Percentiles rank a stretch among this genome's conserved stretches.
phyloP scores from a whole-genome alignment of 306 rosid genomes.

The Trichosanthes truncata region DNA sequence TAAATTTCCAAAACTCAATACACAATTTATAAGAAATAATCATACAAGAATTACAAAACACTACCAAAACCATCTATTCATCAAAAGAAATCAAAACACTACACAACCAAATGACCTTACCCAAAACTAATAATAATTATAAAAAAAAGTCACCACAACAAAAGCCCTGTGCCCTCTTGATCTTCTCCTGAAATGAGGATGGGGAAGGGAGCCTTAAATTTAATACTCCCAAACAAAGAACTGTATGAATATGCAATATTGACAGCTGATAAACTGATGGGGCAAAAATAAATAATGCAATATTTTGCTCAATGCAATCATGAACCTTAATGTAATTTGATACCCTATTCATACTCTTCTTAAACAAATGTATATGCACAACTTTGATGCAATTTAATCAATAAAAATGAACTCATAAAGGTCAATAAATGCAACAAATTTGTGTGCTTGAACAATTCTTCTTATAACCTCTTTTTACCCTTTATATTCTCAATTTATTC shows the following conservation, averaged over 20 bases:
- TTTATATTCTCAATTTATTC: constrained; percentile 1
- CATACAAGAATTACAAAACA: neutral
- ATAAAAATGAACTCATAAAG: neutral
- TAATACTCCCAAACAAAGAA: neutral
- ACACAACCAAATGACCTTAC: too few species aligned
- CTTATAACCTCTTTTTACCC: neutral
- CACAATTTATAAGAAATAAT: neutral
- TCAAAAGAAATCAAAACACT: neutral
- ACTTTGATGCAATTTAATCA: constrained; percentile 3
- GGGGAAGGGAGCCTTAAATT: neutral
- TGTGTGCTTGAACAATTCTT: neutral
- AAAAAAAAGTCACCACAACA: neutral
- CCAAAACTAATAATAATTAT: neutral
- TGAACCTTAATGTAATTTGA: neutral
- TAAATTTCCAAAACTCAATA: neutral
- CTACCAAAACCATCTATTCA: neutral
- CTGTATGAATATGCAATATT: neutral
- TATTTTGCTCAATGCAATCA: neutral
- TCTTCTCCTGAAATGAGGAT: neutral
- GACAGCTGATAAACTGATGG: neutral
- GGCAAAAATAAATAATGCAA: neutral
- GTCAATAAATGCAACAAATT: neutral
- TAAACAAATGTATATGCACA: constrained; percentile 1
- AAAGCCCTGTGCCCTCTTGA: neutral
- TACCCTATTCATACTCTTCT: neutral